Evolutionary conservation across 257 asterid genomes (phyloP).

Genomic region (Agastache rugosa): DNA sequence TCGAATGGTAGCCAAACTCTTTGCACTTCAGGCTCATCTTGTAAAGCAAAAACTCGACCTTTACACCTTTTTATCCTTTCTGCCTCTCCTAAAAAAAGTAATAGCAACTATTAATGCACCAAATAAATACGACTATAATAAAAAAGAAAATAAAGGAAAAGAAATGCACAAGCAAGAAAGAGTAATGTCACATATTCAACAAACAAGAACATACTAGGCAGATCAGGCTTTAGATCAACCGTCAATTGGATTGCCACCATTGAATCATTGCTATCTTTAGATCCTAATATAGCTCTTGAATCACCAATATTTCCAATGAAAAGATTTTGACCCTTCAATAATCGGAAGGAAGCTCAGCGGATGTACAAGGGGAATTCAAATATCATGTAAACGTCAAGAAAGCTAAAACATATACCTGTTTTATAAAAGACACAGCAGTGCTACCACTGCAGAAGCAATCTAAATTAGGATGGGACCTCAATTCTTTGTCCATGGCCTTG

Average conservation of each 20-base stretch:
- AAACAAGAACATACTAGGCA: constrained; percentile 69
- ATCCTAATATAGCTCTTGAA: constrained; percentile 94
- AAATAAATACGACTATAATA: not conserved
- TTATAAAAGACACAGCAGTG: constrained; percentile 85
- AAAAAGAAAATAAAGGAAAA: not conserved
- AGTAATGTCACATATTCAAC: not conserved
- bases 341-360: constrained; percentile 14
- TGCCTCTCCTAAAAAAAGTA: constrained; percentile 74
- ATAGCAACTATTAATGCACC: not conserved
- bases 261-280: constrained; percentile 73
- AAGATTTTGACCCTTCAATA: constrained; percentile 77
- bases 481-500: constrained; percentile 93
- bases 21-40: constrained; percentile 98
- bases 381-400: not conserved
- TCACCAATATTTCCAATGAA: constrained; percentile 92
- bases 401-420: constrained; percentile 60
- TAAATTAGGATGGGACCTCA: constrained; percentile 83
- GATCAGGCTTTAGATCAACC: constrained; percentile 96
- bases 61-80: constrained; percentile 94
- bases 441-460: constrained; percentile 99
- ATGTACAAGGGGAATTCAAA: constrained; percentile 9
- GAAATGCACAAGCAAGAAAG: not conserved
- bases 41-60: constrained; percentile 96
- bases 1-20: constrained; percentile 98
- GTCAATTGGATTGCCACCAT: constrained; percentile 87